These are phyloP conservation scores for Coriaria nepalensis DNA, from an alignment of 306 rosid species.

Conservation along the genomic window DNA sequence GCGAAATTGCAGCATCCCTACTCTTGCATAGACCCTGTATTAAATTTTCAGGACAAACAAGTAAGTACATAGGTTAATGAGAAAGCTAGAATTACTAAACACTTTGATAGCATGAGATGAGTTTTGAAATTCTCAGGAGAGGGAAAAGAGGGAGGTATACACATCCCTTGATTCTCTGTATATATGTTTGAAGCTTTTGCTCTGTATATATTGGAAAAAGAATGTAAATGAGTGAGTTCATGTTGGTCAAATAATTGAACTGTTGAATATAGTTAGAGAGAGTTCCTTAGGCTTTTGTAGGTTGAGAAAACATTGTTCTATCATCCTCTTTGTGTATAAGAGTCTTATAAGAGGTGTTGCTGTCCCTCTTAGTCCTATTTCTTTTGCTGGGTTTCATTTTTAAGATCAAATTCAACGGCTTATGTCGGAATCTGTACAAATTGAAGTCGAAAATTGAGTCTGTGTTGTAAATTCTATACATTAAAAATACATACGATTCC, in stretches of 20 bases:
- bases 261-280: neutral
- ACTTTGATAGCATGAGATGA: no score
- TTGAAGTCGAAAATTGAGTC: conserved; percentile 6
- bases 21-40: conserved; percentile 52
- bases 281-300: neutral
- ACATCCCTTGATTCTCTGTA: neutral
- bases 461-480: neutral
- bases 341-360: conserved; percentile 2
- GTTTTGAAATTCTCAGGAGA: no score
- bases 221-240: neutral
- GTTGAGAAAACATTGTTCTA: no score
- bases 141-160: no score
- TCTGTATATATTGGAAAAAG: conserved; percentile 8
- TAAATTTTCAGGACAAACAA: conserved; percentile 1
- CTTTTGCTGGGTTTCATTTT: no score
- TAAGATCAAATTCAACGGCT: no score
- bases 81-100: neutral
- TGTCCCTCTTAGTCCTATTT: neutral
- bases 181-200: conserved; percentile 8
- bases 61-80: neutral
- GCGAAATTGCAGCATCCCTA: conserved; percentile 89
- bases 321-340: conserved; percentile 6
- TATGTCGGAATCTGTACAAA: conserved; percentile 1
- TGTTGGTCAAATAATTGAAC: no score
- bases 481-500: no score